Conservation (phyloP, 768 basidiomycete genomes). For the Pholiota conissans region DNA sequence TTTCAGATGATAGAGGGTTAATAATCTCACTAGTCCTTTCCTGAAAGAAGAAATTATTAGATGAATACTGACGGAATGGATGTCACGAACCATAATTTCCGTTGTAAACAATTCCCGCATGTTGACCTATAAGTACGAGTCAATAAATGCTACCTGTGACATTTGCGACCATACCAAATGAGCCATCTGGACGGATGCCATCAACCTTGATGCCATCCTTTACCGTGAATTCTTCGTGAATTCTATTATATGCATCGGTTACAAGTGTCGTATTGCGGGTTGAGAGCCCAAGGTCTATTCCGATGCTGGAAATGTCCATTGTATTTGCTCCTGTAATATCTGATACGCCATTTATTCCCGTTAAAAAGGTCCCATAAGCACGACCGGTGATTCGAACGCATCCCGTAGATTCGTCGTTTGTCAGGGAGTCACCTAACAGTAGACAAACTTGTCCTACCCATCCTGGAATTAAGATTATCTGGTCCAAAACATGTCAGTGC, state of each 20-base stretch:
- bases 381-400: slow-evolving; percentile 51
- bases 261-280: slow-evolving; percentile 41
- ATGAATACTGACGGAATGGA: not conserved
- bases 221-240: slow-evolving; percentile 53
- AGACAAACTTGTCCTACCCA: slow-evolving; percentile 55
- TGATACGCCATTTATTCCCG: slow-evolving; percentile 40
- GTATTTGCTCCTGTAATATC: slow-evolving; percentile 62
- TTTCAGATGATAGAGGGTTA: not conserved
- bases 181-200: slow-evolving; percentile 55
- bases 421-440: slow-evolving; percentile 45
- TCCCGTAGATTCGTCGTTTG: slow-evolving; percentile 34
- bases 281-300: slow-evolving; percentile 47
- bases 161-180: slow-evolving; percentile 41
- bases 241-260: slow-evolving; percentile 43
- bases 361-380: slow-evolving; percentile 45
- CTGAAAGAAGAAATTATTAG: slow-evolving; percentile 6
- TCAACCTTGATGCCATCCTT: slow-evolving; percentile 47
- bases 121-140: slow-evolving; percentile 50
- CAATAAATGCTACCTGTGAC: too few relatives aligned
- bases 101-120: slow-evolving; percentile 60
- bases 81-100: slow-evolving; percentile 58
- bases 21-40: slow-evolving; percentile 38
- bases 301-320: slow-evolving; percentile 60
- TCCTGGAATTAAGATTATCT: slow-evolving; percentile 61
- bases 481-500: not conserved